Percentiles rank a stretch among this genome's conserved stretches.
Conservation (phyloP, 805 yeast species). For the Starmerella apis region DNA sequence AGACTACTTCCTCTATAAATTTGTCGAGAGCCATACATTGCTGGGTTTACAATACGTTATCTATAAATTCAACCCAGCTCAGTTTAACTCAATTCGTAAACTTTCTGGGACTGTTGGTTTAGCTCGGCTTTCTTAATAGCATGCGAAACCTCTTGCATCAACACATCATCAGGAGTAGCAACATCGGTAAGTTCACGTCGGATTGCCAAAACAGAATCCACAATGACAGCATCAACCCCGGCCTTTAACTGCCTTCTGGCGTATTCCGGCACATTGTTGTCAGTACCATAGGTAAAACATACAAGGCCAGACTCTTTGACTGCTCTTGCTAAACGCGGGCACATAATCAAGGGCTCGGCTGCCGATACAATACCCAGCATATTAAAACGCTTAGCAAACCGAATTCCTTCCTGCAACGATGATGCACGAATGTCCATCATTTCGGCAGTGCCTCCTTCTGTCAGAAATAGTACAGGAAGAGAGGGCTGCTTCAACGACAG, state of each 20-base stretch:
- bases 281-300: conserved; percentile 81
- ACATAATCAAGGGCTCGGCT: conserved; percentile 71
- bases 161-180: conserved; percentile 11
- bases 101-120: neutral
- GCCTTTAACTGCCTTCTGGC: conserved; percentile 80
- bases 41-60: too few species aligned
- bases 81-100: neutral
- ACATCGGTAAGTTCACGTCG: conserved; percentile 54
- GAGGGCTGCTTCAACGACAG: conserved; percentile 86
- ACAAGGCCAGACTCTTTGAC: conserved; percentile 85
- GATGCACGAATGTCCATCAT: conserved; percentile 88
- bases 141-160: conserved; percentile 15
- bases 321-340: conserved; percentile 84
- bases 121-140: conserved; percentile 14
- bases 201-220: conserved; percentile 88
- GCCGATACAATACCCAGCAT: conserved; percentile 85
- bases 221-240: conserved; percentile 98
- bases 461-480: conserved; percentile 78
- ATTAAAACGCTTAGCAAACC: conserved; percentile 87
- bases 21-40: too few species aligned
- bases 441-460: conserved; percentile 73
- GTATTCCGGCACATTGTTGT: conserved; percentile 73
- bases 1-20: too few species aligned
- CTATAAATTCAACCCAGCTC: too few species aligned
- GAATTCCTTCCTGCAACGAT: conserved; percentile 78